Base-by-base conservation (phyloP, 768 basidiomycete species). In the Agrocybe pediades region DNA sequence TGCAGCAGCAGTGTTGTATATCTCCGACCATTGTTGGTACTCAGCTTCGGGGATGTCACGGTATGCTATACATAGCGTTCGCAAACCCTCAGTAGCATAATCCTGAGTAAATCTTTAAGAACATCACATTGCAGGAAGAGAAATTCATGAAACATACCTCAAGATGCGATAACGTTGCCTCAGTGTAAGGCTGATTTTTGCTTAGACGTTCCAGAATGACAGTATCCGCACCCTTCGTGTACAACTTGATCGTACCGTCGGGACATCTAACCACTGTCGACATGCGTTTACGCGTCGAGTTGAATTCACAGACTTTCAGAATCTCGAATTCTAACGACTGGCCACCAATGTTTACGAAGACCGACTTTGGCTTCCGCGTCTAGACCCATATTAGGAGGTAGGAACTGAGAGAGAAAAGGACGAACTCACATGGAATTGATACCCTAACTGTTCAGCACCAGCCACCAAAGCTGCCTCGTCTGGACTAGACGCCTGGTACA, bases 221-320 rank as follows among this genome's bases (percentile, higher is more conserved):
- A 1, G 94, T 98, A 67, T 99, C 97, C 1, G 97, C 97, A 23
- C 97, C 97, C 69, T 99, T 99, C 55, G 90, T 94, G 65, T 92
- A 98, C 8, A 99, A 67, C 72, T 95, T 98, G 74, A 99, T 92
- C 68, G 85, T 86, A 43, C 96, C 95, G 59, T 93, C 86, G 0
- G 95, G 89, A 21, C 83, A 80, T 20, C 94, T 85, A 26, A 99
- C 82, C 61, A 99, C 73, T 1, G 95, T 96, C 23, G 97, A 98
- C 97, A 99, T 98, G 54, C 97, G 84, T 66, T 99, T 98, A 46
- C 97, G 83, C 3, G 94, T 92, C 20, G 94, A 97, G 67, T 98
- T 98, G 80, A 99, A 99, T 73, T 98, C 97, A 81, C 95, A 97
- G 41, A 99, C 89, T 65, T 98, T 98, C 54, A 99, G 71, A 52